These are phyloP conservation scores for Blastomyces silverae DNA, from an alignment of 2,329 filamentous ascomycete genomes.

Conservation along the genomic window DNA sequence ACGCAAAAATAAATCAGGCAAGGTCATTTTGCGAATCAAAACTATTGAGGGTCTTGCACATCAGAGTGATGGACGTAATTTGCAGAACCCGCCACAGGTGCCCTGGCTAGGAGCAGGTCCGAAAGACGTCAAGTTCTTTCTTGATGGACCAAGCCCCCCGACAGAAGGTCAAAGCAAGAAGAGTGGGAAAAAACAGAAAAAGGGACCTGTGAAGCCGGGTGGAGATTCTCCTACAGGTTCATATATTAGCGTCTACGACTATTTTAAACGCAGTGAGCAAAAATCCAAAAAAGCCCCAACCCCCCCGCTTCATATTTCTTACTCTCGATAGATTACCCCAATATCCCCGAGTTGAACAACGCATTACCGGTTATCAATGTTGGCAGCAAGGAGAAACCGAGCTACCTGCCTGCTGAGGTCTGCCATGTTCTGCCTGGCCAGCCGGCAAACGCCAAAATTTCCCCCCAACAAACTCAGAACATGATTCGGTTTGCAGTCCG, in stretches of 20 bases:
- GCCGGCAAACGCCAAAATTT: slow-evolving; percentile 54
- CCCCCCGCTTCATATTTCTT: slow-evolving; percentile 6
- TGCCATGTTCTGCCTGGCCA: slow-evolving; percentile 61
- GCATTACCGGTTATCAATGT: slow-evolving; percentile 60
- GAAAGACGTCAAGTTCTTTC: slow-evolving; percentile 51
- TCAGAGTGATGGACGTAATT: slow-evolving; percentile 31
- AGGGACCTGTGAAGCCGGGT: slow-evolving; percentile 26
- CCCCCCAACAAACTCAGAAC: slow-evolving; percentile 52
- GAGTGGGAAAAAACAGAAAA: slow-evolving; percentile 30
- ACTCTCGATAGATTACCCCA: slow-evolving; percentile 30
- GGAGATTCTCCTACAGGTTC: slow-evolving; percentile 9
- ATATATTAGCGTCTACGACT: slow-evolving; percentile 49
- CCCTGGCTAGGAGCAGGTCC: slow-evolving; percentile 43
- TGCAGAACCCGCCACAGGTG: slow-evolving; percentile 35
- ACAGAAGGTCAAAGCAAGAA: slow-evolving; percentile 2
- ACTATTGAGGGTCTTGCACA: slow-evolving; percentile 44
- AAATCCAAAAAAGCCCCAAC: background rate
- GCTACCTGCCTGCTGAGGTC: slow-evolving; percentile 61
- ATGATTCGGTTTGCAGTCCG: slow-evolving; percentile 72
- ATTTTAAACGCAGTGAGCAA: slow-evolving; percentile 43
- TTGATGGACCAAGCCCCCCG: slow-evolving; percentile 28
- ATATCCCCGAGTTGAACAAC: slow-evolving; percentile 31
- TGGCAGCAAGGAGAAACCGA: slow-evolving; percentile 51
- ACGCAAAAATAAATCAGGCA: slow-evolving; percentile 32
- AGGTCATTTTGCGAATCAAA: slow-evolving; percentile 37